A percentile compares a stretch with the other conserved stretches of the same genome.
Conservation (phyloP, 139 green algal genomes). For the Spirogloea muscicola region DNA sequence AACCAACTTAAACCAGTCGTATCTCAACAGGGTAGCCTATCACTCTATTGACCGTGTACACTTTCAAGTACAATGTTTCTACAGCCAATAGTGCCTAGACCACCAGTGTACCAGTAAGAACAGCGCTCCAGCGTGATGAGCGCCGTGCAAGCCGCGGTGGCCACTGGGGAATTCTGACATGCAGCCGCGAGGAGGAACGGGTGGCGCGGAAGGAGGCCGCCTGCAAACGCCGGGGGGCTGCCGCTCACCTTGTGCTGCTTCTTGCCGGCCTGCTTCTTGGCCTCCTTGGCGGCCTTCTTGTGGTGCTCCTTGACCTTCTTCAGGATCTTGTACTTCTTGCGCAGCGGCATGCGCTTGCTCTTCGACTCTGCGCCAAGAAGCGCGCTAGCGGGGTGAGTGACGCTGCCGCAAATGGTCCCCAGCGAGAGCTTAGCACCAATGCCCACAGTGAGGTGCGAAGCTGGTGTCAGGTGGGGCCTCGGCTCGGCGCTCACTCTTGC, state of each 20-base stretch:
- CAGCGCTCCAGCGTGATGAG: too few relatives aligned
- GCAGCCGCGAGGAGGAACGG: neutral
- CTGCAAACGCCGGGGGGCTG: neutral
- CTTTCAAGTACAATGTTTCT: too few relatives aligned
- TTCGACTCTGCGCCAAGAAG: slow-evolving; percentile 64
- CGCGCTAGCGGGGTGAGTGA: neutral
- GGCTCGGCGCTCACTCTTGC: slow-evolving; percentile 22
- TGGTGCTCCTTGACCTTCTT: slow-evolving; percentile 85
- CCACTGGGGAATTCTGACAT: too few relatives aligned
- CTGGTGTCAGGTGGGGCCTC: neutral
- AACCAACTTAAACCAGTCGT: too few relatives aligned
- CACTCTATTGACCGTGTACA: too few relatives aligned
- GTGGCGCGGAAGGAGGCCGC: neutral
- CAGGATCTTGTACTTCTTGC: slow-evolving; percentile 92
- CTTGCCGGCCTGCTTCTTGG: slow-evolving; percentile 63
- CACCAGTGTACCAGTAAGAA: too few relatives aligned
- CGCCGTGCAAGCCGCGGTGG: too few relatives aligned
- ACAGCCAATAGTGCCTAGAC: too few relatives aligned
- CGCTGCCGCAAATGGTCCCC: neutral
- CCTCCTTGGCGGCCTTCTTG: slow-evolving; percentile 78
- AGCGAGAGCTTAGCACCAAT: neutral
- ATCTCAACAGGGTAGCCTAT: too few relatives aligned
- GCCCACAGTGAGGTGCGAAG: neutral
- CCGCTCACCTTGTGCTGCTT: slow-evolving; percentile 20
- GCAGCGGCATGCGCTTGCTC: slow-evolving; percentile 83